phyloP scores from a whole-genome alignment of 2,329 filamentous ascomycete genomes.

The Xylariaceae sp. region DNA sequence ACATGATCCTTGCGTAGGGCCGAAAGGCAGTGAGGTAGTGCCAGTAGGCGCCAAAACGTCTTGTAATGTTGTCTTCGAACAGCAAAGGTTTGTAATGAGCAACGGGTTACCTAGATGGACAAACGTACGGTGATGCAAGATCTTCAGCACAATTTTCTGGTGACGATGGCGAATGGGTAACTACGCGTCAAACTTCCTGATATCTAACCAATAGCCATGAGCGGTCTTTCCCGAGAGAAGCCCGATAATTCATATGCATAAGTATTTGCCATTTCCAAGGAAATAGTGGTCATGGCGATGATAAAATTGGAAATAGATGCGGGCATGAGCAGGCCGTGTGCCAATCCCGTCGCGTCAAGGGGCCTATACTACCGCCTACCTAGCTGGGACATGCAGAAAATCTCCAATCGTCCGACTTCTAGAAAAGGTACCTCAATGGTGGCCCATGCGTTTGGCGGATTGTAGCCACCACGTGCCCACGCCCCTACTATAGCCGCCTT shows the following conservation, averaged over 20 bases:
- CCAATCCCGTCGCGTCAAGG: background rate
- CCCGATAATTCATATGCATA: background rate
- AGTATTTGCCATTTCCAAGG: constrained; percentile 2
- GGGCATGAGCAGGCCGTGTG: constrained; percentile 14
- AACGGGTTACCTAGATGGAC: constrained; percentile 23
- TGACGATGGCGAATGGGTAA: constrained; percentile 9
- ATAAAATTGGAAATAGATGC: constrained; percentile 1
- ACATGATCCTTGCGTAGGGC: constrained; percentile 39
- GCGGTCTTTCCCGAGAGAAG: constrained; percentile 16
- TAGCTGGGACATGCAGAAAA: constrained; percentile 2
- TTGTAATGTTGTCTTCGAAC: no score
- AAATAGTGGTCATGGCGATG: constrained; percentile 1
- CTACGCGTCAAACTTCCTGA: constrained; percentile 9
- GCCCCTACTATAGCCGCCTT: no score
- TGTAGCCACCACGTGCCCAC: constrained; percentile 8
- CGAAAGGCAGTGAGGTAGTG: constrained; percentile 32
- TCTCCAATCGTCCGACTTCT: no score
- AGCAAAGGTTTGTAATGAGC: no score
- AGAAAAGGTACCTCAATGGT: background rate
- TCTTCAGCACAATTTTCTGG: constrained; percentile 11
- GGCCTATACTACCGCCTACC: constrained; percentile 7
- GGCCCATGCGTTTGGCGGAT: background rate
- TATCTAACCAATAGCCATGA: constrained; percentile 8
- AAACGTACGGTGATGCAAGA: constrained; percentile 33
- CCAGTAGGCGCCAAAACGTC: constrained; percentile 28